These are phyloP conservation scores for Trypanosoma caninum DNA, from an alignment of 208 protist genomes.

Conservation along the genomic window DNA sequence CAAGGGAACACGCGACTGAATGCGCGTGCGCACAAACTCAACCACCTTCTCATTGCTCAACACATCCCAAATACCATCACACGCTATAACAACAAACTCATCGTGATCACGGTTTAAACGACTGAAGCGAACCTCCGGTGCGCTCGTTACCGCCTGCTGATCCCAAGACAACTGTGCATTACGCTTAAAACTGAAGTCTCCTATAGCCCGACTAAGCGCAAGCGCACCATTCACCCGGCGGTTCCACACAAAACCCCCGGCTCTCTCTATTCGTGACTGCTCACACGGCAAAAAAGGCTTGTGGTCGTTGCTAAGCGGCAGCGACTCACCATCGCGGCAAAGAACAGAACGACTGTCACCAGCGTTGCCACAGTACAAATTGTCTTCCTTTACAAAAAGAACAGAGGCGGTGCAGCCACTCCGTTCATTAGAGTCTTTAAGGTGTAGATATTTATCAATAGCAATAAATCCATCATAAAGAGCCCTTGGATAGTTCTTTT, in stretches of 20 bases:
- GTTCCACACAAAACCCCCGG: constrained; percentile 90
- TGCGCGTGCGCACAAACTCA: constrained; percentile 62
- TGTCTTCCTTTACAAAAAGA: constrained; percentile 68
- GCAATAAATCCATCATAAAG: constrained; percentile 86
- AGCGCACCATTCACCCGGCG: constrained; percentile 94
- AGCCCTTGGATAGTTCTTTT: constrained; percentile 54
- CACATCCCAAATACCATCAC: constrained; percentile 93
- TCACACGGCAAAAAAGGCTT: constrained; percentile 86
- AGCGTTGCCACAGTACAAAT: constrained; percentile 90
- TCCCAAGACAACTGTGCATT: constrained; percentile 82
- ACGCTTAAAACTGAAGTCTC: constrained; percentile 93
- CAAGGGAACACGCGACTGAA: constrained; percentile 57
- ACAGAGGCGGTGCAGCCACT: constrained; percentile 88
- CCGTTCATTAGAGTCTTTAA: constrained; percentile 41
- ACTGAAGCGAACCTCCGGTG: constrained; percentile 67
- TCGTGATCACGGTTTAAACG: constrained; percentile 75
- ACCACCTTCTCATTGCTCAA: constrained; percentile 87
- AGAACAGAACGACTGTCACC: constrained; percentile 91
- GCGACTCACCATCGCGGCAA: constrained; percentile 76
- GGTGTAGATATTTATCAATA: constrained; percentile 74
- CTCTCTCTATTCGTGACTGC: constrained; percentile 84
- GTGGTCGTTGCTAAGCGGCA: constrained; percentile 93
- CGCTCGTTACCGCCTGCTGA: constrained; percentile 89
- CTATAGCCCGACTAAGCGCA: constrained; percentile 93
- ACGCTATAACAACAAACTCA: constrained; percentile 89